Evolutionary conservation across 2,329 filamentous ascomycete species (phyloP).

Genomic region (Xylaria sp.): DNA sequence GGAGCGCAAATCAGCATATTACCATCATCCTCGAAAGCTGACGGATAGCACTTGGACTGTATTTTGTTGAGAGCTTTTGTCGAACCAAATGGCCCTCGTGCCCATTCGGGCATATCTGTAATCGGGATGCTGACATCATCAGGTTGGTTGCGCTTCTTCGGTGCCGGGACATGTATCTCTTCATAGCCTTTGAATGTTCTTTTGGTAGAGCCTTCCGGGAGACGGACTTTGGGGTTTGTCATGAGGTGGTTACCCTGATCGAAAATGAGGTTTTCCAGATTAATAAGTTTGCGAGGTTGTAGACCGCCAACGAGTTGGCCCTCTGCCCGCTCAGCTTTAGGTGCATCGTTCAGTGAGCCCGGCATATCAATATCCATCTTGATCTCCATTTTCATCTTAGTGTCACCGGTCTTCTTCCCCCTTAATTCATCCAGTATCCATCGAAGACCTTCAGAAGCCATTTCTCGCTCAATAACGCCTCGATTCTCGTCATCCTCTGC

Average conservation of each 20-base stretch:
- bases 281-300: constrained; percentile 87
- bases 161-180: constrained; percentile 95
- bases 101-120: constrained; percentile 91
- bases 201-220: constrained; percentile 95
- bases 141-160: constrained; percentile 85
- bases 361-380: constrained; percentile 94
- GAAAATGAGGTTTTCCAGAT: constrained; percentile 94
- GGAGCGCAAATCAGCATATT: constrained; percentile 99
- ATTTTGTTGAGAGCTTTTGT: constrained; percentile 93
- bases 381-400: constrained; percentile 80
- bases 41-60: constrained; percentile 91
- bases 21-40: constrained; percentile 91
- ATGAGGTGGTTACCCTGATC: constrained; percentile 99
- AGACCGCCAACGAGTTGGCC: constrained; percentile 82
- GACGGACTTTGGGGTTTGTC: constrained; percentile 96
- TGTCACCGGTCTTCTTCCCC: constrained; percentile 72
- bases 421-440: constrained; percentile 89
- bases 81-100: constrained; percentile 83
- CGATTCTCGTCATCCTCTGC: constrained; percentile 83
- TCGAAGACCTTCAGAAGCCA: constrained; percentile 87
- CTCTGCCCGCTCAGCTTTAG: constrained; percentile 68
- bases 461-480: constrained; percentile 84
- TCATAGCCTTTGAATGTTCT: constrained; percentile 97
- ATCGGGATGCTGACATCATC: constrained; percentile 85
- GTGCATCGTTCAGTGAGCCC: constrained; percentile 63